Evolutionary conservation across 108 stramenopile species (phyloP).

Genomic region (Ochromonas danica): DNA sequence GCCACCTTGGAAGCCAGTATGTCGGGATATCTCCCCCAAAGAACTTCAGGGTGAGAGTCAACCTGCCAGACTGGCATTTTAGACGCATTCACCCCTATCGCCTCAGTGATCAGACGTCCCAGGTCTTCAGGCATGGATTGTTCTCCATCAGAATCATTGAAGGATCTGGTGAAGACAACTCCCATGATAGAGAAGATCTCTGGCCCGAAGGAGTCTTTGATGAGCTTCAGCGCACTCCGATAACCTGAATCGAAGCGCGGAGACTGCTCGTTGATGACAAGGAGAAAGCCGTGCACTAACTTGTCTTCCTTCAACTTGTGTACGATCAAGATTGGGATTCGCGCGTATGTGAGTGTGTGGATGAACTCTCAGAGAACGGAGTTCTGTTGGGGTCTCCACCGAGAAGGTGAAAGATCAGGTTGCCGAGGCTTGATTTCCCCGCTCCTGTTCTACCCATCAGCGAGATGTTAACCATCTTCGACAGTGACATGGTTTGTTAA

Average conservation of each 20-base stretch:
- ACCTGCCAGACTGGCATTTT: background rate
- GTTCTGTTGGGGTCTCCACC: background rate
- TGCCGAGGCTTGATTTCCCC: slow-evolving; percentile 20
- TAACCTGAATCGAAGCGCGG: slow-evolving; percentile 26
- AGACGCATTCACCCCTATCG: background rate
- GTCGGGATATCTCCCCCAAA: background rate
- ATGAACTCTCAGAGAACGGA: background rate
- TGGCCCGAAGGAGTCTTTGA: background rate
- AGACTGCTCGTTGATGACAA: slow-evolving; percentile 19
- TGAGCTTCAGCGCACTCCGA: background rate
- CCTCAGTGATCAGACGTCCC: background rate
- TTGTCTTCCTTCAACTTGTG: background rate
- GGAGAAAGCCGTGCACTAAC: slow-evolving; percentile 20
- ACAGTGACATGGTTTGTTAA: too few relatives aligned
- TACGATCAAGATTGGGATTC: background rate
- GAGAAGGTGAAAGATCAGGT: background rate
- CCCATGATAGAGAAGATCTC: background rate
- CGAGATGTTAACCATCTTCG: background rate
- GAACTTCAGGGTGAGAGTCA: background rate
- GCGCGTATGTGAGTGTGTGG: slow-evolving; percentile 5
- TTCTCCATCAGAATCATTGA: background rate
- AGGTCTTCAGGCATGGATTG: background rate
- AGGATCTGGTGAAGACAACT: slow-evolving; percentile 19
- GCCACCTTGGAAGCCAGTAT: background rate
- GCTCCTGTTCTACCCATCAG: slow-evolving; percentile 18